phyloP scores from a whole-genome alignment of 345 rosid genomes.

The Sapria himalayana region DNA sequence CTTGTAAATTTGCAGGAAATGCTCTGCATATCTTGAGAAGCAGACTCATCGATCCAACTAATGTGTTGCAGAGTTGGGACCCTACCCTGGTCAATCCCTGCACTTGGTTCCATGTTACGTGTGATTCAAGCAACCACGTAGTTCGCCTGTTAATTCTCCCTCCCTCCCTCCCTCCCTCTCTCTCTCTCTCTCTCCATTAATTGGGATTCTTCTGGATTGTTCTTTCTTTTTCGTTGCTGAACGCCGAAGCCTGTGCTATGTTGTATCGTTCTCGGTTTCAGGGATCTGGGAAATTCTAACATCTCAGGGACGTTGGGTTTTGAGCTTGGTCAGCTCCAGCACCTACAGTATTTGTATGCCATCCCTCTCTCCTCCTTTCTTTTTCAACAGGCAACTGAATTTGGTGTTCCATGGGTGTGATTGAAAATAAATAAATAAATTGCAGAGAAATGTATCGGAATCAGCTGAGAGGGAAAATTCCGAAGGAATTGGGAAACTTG shows the following conservation, averaged over 20 bases:
- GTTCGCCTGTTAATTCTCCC: constrained; percentile 23
- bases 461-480: constrained; percentile 26
- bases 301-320: constrained; percentile 53
- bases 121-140: constrained; percentile 48
- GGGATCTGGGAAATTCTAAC: constrained; percentile 53
- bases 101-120: constrained; percentile 74
- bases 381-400: too few species aligned
- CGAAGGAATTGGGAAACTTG: constrained; percentile 37
- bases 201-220: background rate
- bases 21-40: constrained; percentile 49
- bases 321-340: constrained; percentile 40
- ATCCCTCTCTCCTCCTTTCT: background rate
- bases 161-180: background rate
- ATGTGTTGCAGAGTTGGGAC: constrained; percentile 77
- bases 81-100: constrained; percentile 77
- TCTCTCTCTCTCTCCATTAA: background rate
- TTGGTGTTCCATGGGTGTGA: too few species aligned
- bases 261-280: constrained; percentile 9
- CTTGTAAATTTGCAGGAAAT: constrained; percentile 25
- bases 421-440: constrained; percentile 2
- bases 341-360: constrained; percentile 42
- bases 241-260: background rate
- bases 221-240: background rate
- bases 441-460: constrained; percentile 53
- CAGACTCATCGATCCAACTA: constrained; percentile 44